A percentile compares a stretch with the other conserved stretches of the same genome.
Evolutionary conservation across 768 basidiomycete genomes (phyloP).

Genomic region (Suillus subaureus): DNA sequence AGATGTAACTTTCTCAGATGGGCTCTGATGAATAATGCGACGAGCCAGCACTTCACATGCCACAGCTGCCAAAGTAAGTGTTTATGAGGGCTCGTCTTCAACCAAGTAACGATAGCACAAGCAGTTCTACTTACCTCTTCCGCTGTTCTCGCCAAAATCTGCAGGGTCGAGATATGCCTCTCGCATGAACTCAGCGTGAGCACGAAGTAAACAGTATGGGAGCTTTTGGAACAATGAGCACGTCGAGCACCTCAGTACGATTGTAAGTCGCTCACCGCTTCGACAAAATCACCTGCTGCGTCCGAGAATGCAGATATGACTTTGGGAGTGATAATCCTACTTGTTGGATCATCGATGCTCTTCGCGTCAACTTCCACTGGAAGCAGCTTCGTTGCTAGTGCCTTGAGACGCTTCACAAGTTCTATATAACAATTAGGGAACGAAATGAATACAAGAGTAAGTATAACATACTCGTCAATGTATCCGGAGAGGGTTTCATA

Average conservation of each 20-base stretch:
- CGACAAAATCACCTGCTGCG: conserved; percentile 86
- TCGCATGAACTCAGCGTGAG: conserved; percentile 77
- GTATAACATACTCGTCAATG: conserved; percentile 65
- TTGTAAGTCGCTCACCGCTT: conserved; percentile 59
- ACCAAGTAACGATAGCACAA: neutral
- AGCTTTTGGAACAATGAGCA: conserved; percentile 44
- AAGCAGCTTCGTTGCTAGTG: conserved; percentile 72
- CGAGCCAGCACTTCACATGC: conserved; percentile 88
- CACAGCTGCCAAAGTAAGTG: conserved; percentile 48
- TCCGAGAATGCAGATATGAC: conserved; percentile 77
- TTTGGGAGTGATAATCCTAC: conserved; percentile 78
- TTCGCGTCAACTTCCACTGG: conserved; percentile 77
- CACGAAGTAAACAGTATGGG: conserved; percentile 79
- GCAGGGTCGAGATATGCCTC: conserved; percentile 83
- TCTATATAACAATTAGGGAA: conserved; percentile 45
- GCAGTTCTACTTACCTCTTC: conserved; percentile 58
- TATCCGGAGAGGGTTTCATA: conserved; percentile 65
- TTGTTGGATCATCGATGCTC: conserved; percentile 73
- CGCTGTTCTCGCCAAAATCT: conserved; percentile 83
- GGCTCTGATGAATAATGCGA: conserved; percentile 69
- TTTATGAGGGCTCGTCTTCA: conserved; percentile 6
- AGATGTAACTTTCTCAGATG: conserved; percentile 60
- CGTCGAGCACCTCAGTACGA: neutral
- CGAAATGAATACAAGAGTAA: neutral
- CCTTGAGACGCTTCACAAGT: conserved; percentile 77